These are phyloP conservation scores for Camellia sinensis DNA, from an alignment of 148 eudicot genomes.

Conservation along the genomic window DNA sequence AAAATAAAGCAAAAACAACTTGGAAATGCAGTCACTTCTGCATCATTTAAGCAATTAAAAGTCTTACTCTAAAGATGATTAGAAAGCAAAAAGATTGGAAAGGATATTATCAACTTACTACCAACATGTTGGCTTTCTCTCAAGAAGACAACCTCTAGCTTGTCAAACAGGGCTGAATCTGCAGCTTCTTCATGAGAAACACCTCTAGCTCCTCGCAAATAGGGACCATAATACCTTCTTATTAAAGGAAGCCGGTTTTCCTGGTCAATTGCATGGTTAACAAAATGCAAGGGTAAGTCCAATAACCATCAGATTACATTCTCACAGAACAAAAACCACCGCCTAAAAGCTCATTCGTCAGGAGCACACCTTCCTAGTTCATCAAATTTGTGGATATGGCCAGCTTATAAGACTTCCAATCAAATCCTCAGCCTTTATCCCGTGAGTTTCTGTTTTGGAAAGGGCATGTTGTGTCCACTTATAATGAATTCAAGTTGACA, in stretches of 20 bases:
- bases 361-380: neutral
- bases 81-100: neutral
- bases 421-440: too few relatives aligned
- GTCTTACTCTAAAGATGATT: neutral
- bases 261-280: neutral
- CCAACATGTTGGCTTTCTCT: neutral
- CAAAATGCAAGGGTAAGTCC: neutral
- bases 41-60: neutral
- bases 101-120: neutral
- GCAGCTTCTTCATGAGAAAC: neutral
- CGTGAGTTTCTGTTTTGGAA: neutral
- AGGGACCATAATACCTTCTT: too few relatives aligned
- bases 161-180: neutral
- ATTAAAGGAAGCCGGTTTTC: neutral
- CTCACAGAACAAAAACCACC: too few relatives aligned
- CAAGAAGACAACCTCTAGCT: neutral
- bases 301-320: neutral
- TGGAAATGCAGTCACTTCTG: neutral
- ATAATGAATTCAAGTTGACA: neutral
- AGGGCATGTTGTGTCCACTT: neutral
- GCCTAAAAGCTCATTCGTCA: too few relatives aligned
- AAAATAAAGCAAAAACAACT: neutral
- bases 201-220: neutral
- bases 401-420: too few relatives aligned
- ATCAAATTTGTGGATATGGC: neutral